phyloP scores from a whole-genome alignment of 2,329 filamentous ascomycete species.

The Aspergillus costaricaensis region DNA sequence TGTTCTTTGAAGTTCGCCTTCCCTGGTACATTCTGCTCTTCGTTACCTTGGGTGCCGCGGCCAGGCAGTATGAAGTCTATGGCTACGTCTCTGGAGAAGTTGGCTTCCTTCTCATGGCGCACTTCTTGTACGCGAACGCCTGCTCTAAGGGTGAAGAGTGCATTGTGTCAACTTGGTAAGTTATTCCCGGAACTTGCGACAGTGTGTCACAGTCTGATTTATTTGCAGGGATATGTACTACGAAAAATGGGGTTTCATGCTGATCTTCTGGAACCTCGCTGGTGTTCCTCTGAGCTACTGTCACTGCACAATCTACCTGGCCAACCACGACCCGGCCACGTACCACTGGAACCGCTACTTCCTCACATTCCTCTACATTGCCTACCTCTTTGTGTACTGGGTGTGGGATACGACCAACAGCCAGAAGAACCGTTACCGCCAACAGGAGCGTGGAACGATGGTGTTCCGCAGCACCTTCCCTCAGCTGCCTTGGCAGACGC shows the following conservation, averaged over 20 bases:
- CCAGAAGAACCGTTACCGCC: constrained; percentile 91
- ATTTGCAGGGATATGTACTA: constrained; percentile 83
- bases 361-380: constrained; percentile 64
- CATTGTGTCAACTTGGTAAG: constrained; percentile 80
- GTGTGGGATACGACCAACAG: constrained; percentile 90
- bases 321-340: constrained; percentile 74
- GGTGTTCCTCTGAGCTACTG: constrained; percentile 90
- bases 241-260: constrained; percentile 96
- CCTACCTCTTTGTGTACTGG: constrained; percentile 85
- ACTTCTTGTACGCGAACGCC: constrained; percentile 89
- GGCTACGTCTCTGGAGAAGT: constrained; percentile 87
- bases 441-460: constrained; percentile 70
- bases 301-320: constrained; percentile 88
- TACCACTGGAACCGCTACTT: constrained; percentile 75
- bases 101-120: constrained; percentile 79
- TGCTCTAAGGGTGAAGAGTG: constrained; percentile 91
- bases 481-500: constrained; percentile 82
- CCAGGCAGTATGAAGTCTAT: constrained; percentile 79
- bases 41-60: constrained; percentile 72
- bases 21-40: constrained; percentile 91
- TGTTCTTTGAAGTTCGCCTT: constrained; percentile 92
- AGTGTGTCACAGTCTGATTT: constrained; percentile 15
- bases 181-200: no score
- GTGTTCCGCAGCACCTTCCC: constrained; percentile 79
- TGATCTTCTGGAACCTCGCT: constrained; percentile 96